Evolutionary conservation across 2,329 filamentous ascomycete species (phyloP).

Genomic region (Calonectria pseudoreteaudii): DNA sequence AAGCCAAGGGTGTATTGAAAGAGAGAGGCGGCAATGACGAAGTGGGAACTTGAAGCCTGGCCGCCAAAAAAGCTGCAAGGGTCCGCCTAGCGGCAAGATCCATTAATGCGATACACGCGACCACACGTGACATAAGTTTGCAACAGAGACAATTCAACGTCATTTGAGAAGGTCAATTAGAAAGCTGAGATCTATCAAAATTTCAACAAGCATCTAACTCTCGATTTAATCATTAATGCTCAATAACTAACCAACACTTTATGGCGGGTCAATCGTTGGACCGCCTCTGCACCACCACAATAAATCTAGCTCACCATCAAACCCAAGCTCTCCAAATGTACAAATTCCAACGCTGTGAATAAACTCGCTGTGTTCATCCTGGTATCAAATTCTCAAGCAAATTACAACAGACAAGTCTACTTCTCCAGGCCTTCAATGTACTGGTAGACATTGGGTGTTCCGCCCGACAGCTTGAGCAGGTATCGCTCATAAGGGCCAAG

Average conservation of each 20-base stretch:
- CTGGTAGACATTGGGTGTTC: slow-evolving; percentile 56
- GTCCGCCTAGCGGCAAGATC: background rate
- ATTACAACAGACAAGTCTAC: background rate
- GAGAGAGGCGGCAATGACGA: background rate
- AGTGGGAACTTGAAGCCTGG: background rate
- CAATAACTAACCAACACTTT: background rate
- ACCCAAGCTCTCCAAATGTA: background rate
- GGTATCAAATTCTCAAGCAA: background rate
- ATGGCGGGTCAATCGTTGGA: background rate
- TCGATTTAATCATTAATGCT: background rate
- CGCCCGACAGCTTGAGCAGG: slow-evolving; percentile 58
- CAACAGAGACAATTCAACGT: background rate
- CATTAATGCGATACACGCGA: slow-evolving; percentile 10
- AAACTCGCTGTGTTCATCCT: background rate
- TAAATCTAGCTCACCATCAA: background rate
- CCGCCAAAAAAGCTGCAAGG: slow-evolving; percentile 5
- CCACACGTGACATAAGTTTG: slow-evolving; percentile 15
- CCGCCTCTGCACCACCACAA: background rate
- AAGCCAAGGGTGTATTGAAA: background rate
- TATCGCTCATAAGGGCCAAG: slow-evolving; percentile 65
- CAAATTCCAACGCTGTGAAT: slow-evolving; percentile 4
- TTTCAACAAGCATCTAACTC: background rate
- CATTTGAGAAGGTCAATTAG: background rate
- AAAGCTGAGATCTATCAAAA: background rate
- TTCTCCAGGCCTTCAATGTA: slow-evolving; percentile 49